A percentile compares a stretch with the other conserved stretches of the same genome.
Conservation (phyloP, 73 alveolate species). For the Paramecium tetraurelia region DNA sequence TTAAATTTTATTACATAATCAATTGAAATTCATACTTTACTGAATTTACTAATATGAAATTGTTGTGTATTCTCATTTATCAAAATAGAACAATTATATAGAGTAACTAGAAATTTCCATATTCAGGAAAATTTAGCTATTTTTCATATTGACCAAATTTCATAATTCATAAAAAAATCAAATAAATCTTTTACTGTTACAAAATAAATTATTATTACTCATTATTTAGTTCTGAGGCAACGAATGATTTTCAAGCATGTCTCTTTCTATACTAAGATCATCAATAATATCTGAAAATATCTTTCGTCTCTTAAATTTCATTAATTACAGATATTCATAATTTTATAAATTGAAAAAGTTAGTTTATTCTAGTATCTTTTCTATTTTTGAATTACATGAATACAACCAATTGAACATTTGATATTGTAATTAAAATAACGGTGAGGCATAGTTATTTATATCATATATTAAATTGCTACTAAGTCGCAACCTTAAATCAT, state of each 20-base stretch:
- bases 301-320: not conserved
- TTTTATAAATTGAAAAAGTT: not conserved
- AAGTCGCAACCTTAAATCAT: not conserved
- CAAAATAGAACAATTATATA: too few relatives aligned
- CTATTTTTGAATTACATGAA: not conserved
- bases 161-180: not conserved
- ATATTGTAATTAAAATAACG: not conserved
- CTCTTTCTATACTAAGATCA: not conserved
- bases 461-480: slow-evolving; percentile 4
- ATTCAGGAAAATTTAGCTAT: not conserved
- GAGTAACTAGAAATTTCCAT: too few relatives aligned
- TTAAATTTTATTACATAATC: too few relatives aligned
- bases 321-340: not conserved
- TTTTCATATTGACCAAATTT: not conserved
- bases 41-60: too few relatives aligned
- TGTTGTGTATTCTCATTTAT: too few relatives aligned
- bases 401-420: not conserved
- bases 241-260: not conserved
- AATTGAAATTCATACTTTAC: too few relatives aligned
- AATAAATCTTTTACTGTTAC: not conserved
- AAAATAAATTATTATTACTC: not conserved
- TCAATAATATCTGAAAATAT: not conserved
- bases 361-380: not conserved
- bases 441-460: not conserved
- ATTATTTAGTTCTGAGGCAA: not conserved